phyloP scores from a whole-genome alignment of 768 basidiomycete genomes.

The Gloeophyllum trabeum region DNA sequence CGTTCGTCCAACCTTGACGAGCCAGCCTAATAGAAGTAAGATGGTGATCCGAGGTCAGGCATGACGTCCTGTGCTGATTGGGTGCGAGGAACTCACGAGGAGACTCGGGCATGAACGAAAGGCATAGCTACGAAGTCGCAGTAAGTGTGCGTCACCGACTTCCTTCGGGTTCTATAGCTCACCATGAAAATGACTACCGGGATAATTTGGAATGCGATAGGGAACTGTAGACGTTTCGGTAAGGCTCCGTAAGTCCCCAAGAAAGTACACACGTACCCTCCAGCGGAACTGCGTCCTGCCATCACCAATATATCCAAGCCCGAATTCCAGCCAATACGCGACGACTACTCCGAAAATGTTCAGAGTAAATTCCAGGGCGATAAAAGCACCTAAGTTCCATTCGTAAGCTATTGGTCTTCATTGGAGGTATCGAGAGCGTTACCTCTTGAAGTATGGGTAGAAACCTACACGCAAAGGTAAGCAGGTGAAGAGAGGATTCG shows the following conservation, averaged over 20 bases:
- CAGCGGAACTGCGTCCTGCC: slow-evolving; percentile 25
- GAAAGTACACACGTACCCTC: slow-evolving; percentile 14
- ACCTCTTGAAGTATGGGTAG: slow-evolving; percentile 30
- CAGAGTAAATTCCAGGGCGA: slow-evolving; percentile 30
- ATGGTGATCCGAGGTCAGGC: slow-evolving; percentile 9
- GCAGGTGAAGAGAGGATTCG: too few species aligned
- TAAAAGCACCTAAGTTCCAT: slow-evolving; percentile 24
- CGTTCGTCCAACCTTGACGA: slow-evolving; percentile 26
- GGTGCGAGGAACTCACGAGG: slow-evolving; percentile 13
- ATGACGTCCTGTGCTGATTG: neutral
- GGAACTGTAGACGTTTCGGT: slow-evolving; percentile 18
- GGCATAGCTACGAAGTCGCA: slow-evolving; percentile 6
- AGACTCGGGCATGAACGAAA: slow-evolving; percentile 22
- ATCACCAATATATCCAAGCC: slow-evolving; percentile 30
- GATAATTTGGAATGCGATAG: slow-evolving; percentile 32
- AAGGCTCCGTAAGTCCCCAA: neutral
- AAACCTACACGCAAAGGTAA: too few species aligned
- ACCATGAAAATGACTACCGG: slow-evolving; percentile 29
- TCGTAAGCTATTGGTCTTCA: neutral
- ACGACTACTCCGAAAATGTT: slow-evolving; percentile 15
- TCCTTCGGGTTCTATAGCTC: slow-evolving; percentile 8
- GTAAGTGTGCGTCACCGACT: too few species aligned
- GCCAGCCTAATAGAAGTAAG: too few species aligned
- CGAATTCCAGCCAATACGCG: slow-evolving; percentile 35
- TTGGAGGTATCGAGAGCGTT: neutral